phyloP scores from a whole-genome alignment of 2,329 filamentous ascomycete species.

The Scedosporium apiospermum region DNA sequence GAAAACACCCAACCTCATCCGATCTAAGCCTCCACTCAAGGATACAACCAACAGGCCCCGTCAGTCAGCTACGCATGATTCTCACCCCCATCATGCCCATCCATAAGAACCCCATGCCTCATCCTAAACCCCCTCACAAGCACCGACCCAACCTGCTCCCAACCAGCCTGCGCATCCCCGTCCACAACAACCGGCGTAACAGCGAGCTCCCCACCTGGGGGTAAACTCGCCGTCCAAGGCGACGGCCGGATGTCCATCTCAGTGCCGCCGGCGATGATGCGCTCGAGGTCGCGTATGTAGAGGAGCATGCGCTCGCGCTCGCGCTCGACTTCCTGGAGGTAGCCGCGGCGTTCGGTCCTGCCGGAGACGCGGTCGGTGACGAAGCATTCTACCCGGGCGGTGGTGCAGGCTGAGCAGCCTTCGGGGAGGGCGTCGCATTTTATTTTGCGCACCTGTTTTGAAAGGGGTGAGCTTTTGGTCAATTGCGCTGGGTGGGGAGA shows the following conservation, averaged over 20 bases:
- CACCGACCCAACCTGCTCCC: constrained; percentile 3
- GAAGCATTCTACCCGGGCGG: constrained; percentile 67
- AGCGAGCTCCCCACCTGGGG: neutral
- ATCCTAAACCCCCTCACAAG: neutral
- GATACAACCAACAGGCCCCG: no score
- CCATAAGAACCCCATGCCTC: neutral
- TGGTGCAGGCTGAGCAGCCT: constrained; percentile 73
- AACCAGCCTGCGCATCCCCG: neutral
- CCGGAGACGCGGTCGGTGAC: constrained; percentile 84
- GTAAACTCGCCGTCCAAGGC: constrained; percentile 1
- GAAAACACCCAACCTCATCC: neutral
- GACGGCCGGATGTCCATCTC: constrained; percentile 44
- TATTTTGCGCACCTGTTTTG: constrained; percentile 65
- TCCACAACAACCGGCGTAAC: neutral
- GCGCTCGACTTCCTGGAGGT: constrained; percentile 66
- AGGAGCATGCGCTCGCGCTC: constrained; percentile 59
- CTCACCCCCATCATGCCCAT: neutral
- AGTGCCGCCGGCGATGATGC: constrained; percentile 45
- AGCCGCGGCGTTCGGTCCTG: constrained; percentile 68
- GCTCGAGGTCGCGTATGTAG: constrained; percentile 60
- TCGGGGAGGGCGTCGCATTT: constrained; percentile 73
- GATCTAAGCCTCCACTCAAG: neutral
- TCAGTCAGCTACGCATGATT: neutral
- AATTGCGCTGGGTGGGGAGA: neutral
- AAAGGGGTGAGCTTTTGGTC: constrained; percentile 12